Evolutionary conservation across 1,139 yeast species (phyloP), one percentile per base, ranked within the genome.

Genomic region (Nakaseomyces bracarensis): DNA sequence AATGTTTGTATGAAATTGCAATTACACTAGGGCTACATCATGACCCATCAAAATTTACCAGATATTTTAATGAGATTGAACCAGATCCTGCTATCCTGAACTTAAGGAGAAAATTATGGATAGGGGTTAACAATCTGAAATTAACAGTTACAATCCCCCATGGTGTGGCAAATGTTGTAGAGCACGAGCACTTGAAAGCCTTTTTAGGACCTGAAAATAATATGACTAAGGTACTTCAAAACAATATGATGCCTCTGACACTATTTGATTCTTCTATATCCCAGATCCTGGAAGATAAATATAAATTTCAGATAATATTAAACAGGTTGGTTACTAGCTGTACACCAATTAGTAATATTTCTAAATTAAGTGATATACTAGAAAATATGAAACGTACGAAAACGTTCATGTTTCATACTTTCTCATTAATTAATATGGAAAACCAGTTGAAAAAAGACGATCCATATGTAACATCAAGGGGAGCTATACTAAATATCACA

Each of bases 81-180:
- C 38, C 38, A 16, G 46, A 42, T 16, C 42, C 42, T 16, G 20
- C 41, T 3, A 26, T 46, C 8, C 27, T 40, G 14, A 36, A 31
- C 6, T 43, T 46, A 19, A 46, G 53, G 39, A 26, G 53, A 14
- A 49, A 49, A 39, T 23, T 52, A 20, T 52, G 56, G 56, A 39
- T 49, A 3, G 53, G 53, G 11, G 19, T 52, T 7, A 55, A 52
- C 38, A 43, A 46, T 8, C 14, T 52, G 15, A 50, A 37, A 23
- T 42, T 49, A 19, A 43, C 39, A 28, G 36, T 46, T 16, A 22
- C 43, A n/a, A 47, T 48, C 1, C 27, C 47, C 1, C 48, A 48
- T 39, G 55, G 54, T 6, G 46, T 38, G n/a, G 29, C 39, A 3
- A 44, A 39, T 22, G 27, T 18, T 3, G 13, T 37, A 7, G 41